Evolutionary conservation across 208 protist species (phyloP), one percentile per base, ranked within the genome.

Genomic region (Trypanosoma scelopori): DNA sequence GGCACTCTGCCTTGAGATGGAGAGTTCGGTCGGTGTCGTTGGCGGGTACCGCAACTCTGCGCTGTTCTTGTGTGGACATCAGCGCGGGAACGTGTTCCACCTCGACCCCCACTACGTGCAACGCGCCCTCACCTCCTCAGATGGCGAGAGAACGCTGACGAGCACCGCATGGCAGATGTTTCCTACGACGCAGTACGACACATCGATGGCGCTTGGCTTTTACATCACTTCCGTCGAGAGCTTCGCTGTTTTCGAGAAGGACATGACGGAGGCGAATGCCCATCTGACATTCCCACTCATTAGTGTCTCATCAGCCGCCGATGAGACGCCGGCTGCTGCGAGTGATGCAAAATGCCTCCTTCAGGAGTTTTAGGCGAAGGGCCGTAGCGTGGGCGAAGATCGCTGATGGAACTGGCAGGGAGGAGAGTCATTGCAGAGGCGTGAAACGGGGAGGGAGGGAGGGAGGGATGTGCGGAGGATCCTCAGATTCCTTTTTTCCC

Each of bases 31-130:
- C 47, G 89, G 89, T 28, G 75, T 89, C 30, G 71, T 84, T 6
- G 84, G 84, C 12, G 89, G 89, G 23, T 46, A 61, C 39, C 49
- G 59, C 16, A 42, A 62, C 28, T 78, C 76, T 0, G 83, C 85
- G 22, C 57, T 80, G 16, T 91, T 82, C 60, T 72, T 89, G 39
- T 81, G 79, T 46, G 89, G 89, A 12, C 70, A 83, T 60, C 89
- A 94, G 49, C 72, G 66, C 16, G 42, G 62, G 5, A 70, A 63
- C 16, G 59, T 94, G 6, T 76, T 92, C 39, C 85, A 74, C 66
- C 42, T 89, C 9, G 85, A 94, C 64, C 89, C 89, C 18, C 89
- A 94, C 58, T 89, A 80, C 64, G 61, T 89, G 0, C 80, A 94
- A 64, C 63, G 49, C 1, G 89, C 85, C 3, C 91, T 85, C 48